Evolutionary conservation across 495 filamentous ascomycete genomes (phyloP), one percentile per base, ranked within the genome.

Genomic region (Parmelia sp.): DNA sequence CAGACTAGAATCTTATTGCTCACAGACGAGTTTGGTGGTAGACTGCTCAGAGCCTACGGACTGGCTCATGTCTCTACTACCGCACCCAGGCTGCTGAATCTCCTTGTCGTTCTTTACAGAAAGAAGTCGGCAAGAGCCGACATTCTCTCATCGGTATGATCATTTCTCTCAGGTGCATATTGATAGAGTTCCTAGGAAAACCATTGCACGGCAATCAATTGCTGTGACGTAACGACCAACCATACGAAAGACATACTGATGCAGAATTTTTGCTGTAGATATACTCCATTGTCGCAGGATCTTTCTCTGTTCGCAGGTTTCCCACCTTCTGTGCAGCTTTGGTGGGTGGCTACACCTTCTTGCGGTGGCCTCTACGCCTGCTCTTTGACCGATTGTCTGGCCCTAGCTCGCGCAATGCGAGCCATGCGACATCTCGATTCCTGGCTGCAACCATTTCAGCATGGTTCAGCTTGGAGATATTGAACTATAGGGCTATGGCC

Each of bases 261-360:
- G 17, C 9, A 35, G 47, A 14, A 15, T 21, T n/a, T 36, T 7
- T 60, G 21, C 39, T 19, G 37, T 25, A 65, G 65, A 47, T 55
- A 23, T 62, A 31, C 21, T 23, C 25, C 31, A 69, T 78, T 57
- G 65, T 83, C 35, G 72, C 70, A 44, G 69, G 71, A 61, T 68
- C 78, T 58, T 58, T 81, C 31, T 75, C 75, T 29, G 53, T 76
- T 27, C 73, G 79, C 69, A 75, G 87, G 45, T 94, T 96, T 70
- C 90, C 92, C 37, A 84, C 90, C 9, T 94, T 91, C 71, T 96
- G 92, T 75, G 92, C 83, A 15, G 74, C 79, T 21, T 74, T 94
- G 23, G 82, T 93, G 55, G 90, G 90, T 42, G 88, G 90, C 36
- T 90, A 87, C 65, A 90, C 88, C 21, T 68, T 92, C 56, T 74